Percentiles rank a stretch among this genome's conserved stretches.
These are phyloP conservation scores for Linum tenue DNA, from an alignment of 345 rosid species.

Conservation along the genomic window DNA sequence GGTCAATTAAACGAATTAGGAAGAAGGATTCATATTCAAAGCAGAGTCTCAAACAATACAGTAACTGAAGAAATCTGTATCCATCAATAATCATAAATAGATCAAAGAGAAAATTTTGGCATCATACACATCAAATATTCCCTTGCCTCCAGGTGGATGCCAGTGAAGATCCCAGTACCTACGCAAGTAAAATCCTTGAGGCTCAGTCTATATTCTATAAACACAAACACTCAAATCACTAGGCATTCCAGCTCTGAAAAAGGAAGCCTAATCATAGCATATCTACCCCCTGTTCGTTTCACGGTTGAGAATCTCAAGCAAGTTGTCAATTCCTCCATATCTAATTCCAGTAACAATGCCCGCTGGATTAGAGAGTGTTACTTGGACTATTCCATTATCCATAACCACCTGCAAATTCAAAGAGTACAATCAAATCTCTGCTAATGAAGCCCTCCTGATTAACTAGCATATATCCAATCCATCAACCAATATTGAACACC, in stretches of 20 bases:
- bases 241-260: neutral
- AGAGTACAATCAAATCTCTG: neutral
- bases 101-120: neutral
- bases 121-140: constrained; percentile 27
- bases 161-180: constrained; percentile 26
- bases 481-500: neutral
- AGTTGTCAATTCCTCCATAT: constrained; percentile 22
- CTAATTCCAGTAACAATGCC: constrained; percentile 27
- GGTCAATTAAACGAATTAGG: neutral
- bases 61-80: neutral
- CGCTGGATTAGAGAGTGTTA: constrained; percentile 24
- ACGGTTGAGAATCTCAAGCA: constrained; percentile 21
- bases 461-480: neutral
- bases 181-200: neutral
- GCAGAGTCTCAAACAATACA: neutral
- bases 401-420: constrained; percentile 21
- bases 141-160: constrained; percentile 22
- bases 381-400: constrained; percentile 26
- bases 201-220: constrained; percentile 1
- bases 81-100: neutral
- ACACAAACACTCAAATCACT: neutral
- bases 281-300: constrained; percentile 23
- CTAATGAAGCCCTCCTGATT: neutral
- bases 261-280: constrained; percentile 7
- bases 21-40: neutral